Evolutionary conservation across 768 basidiomycete genomes (phyloP).

Genomic region (Paxillus rubicundulus): DNA sequence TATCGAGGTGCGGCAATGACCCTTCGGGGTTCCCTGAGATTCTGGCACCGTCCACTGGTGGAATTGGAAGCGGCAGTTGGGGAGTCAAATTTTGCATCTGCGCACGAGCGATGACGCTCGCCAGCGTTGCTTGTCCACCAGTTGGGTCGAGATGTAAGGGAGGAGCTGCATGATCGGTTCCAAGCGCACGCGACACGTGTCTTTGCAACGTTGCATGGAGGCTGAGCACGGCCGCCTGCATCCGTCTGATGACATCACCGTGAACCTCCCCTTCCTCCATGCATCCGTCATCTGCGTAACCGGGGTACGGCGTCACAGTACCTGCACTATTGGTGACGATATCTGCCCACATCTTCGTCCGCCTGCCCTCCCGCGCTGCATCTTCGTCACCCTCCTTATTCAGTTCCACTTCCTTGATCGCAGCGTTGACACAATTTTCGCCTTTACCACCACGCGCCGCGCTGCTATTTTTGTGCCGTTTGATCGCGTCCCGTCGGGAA

Average conservation of each 20-base stretch:
- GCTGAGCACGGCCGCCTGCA: constrained; percentile 51
- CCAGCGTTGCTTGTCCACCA: constrained; percentile 63
- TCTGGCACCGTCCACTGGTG: constrained; percentile 1
- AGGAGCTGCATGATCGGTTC: constrained; percentile 34
- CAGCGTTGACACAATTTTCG: constrained; percentile 53
- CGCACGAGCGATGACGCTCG: constrained; percentile 70
- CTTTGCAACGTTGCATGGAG: constrained; percentile 56
- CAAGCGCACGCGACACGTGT: constrained; percentile 56
- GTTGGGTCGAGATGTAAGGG: constrained; percentile 41
- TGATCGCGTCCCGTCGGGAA: constrained; percentile 75
- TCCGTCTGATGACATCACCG: constrained; percentile 42
- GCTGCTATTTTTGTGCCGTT: constrained; percentile 67
- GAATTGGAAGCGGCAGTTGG: constrained; percentile 12
- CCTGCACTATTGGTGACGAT: constrained; percentile 41
- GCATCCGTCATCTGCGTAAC: constrained; percentile 23
- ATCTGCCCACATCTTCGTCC: constrained; percentile 63
- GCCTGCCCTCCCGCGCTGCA: constrained; percentile 52
- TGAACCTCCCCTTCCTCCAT: constrained; percentile 66
- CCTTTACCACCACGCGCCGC: constrained; percentile 50
- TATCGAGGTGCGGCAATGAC: constrained; percentile 3
- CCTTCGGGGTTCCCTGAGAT: constrained; percentile 11
- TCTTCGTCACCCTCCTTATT: constrained; percentile 39
- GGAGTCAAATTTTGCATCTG: constrained; percentile 48
- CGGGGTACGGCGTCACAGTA: constrained; percentile 4
- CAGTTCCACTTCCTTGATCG: constrained; percentile 58